These are phyloP conservation scores for Coelastrella sp. DNA, from an alignment of 139 green algal species.

Conservation along the genomic window DNA sequence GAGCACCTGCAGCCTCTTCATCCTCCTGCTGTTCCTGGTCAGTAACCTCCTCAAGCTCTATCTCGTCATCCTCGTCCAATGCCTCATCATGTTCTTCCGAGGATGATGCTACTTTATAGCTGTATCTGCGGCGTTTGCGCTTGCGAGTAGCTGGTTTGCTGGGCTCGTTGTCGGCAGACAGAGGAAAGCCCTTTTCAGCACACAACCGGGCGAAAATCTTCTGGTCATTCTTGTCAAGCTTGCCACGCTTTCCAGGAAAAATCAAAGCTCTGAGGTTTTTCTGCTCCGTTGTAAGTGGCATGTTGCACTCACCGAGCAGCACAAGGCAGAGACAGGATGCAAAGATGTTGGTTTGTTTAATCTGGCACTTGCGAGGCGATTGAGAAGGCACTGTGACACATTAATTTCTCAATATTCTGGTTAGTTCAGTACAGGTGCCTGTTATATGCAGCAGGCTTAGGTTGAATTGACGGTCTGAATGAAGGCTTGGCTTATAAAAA, in stretches of 20 bases:
- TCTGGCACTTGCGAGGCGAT: neutral
- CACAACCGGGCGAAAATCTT: neutral
- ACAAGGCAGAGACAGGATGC: neutral
- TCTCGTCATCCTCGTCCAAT: too few species aligned
- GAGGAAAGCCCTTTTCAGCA: neutral
- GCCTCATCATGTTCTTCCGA: neutral
- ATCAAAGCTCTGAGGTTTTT: neutral
- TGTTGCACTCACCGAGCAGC: neutral
- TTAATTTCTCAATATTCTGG: neutral
- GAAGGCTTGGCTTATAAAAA: too few species aligned
- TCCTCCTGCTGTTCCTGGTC: conserved; percentile 13
- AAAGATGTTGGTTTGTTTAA: neutral
- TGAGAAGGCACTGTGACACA: neutral
- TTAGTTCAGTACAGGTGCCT: neutral
- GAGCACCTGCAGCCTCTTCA: neutral
- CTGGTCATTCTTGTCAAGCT: conserved; percentile 6
- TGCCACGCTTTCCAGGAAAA: conserved; percentile 23
- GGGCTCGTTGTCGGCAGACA: neutral
- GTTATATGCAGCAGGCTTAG: neutral
- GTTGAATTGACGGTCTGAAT: neutral
- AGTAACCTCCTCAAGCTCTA: neutral
- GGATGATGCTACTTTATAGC: neutral
- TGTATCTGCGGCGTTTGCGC: neutral
- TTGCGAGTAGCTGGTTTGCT: neutral
- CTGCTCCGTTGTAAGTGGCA: conserved; percentile 12